A percentile compares a stretch with the other conserved stretches of the same genome.
Conservation (phyloP, 179 eudicot species). For the Patellifolia procumbens region DNA sequence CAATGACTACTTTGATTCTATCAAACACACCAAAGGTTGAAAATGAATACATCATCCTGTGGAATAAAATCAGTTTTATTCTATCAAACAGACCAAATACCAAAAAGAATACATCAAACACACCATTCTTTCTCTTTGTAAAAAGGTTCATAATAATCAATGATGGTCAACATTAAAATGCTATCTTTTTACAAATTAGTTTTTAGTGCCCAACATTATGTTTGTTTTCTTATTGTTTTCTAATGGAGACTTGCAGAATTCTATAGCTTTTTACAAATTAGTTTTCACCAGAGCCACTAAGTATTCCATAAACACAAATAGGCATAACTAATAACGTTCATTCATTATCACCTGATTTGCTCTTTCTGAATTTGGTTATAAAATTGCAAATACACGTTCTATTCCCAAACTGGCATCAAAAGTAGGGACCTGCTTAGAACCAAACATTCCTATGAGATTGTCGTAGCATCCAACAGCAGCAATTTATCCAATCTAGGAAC, state of each 20-base stretch:
- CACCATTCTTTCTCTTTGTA: no score
- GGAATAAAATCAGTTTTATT: no score
- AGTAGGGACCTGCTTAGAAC: constrained; percentile 85
- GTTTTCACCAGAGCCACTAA: no score
- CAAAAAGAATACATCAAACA: no score
- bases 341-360: constrained; percentile 57
- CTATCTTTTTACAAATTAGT: no score
- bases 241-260: no score
- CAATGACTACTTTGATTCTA: constrained; percentile 82
- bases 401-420: constrained; percentile 94
- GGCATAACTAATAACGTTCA: neutral
- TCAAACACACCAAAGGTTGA: constrained; percentile 10
- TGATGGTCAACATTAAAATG: no score
- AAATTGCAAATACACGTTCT: constrained; percentile 88
- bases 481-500: constrained; percentile 83
- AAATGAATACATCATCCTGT: constrained; percentile 4
- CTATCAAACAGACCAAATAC: no score
- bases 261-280: no score
- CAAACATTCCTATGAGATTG: constrained; percentile 94
- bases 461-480: constrained; percentile 99
- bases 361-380: constrained; percentile 88
- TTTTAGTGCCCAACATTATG: no score
- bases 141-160: no score
- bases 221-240: no score
- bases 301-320: neutral